phyloP scores from a whole-genome alignment of 1,284 basidiomycete species.

The Moniliophthora roreri region DNA sequence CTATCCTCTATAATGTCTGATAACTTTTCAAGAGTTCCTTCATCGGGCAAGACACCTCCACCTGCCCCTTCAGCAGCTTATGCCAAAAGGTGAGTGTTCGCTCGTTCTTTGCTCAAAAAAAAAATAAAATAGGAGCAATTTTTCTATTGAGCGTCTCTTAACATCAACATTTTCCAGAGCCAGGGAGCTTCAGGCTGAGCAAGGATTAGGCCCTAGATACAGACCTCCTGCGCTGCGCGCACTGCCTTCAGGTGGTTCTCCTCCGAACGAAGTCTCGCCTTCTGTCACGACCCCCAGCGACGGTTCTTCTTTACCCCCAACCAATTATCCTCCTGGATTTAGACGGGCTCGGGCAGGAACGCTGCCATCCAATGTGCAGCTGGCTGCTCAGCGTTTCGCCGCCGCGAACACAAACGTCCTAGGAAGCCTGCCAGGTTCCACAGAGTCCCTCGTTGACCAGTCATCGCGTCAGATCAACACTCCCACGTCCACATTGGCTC shows the following conservation, averaged over 20 bases:
- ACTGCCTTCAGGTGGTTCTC: conserved; percentile 66
- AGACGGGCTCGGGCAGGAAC: conserved; percentile 87
- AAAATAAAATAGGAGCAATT: conserved; percentile 3
- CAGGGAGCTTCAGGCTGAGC: conserved; percentile 78
- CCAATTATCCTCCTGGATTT: conserved; percentile 76
- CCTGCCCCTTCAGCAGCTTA: conserved; percentile 87
- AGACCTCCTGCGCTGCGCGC: conserved; percentile 78
- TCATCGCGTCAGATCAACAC: conserved; percentile 47
- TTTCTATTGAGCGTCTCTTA: conserved; percentile 16
- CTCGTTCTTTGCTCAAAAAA: conserved; percentile 12
- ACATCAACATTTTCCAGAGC: conserved; percentile 48
- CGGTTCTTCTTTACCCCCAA: conserved; percentile 55
- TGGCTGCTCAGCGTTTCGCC: conserved; percentile 80
- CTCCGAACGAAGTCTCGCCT: conserved; percentile 63
- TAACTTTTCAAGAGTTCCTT: conserved; percentile 75
- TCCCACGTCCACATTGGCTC: conserved; percentile 42
- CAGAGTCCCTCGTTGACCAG: conserved; percentile 67
- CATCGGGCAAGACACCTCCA: conserved; percentile 83
- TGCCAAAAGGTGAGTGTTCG: conserved; percentile 74
- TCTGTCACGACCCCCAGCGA: conserved; percentile 58
- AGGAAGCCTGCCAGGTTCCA: conserved; percentile 52
- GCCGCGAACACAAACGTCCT: conserved; percentile 58
- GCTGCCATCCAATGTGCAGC: conserved; percentile 84
- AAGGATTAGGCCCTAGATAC: conserved; percentile 64
- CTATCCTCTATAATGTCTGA: conserved; percentile 80